Evolutionary conservation across 306 rosid species (phyloP).

Genomic region (Hippophae tibetana): DNA sequence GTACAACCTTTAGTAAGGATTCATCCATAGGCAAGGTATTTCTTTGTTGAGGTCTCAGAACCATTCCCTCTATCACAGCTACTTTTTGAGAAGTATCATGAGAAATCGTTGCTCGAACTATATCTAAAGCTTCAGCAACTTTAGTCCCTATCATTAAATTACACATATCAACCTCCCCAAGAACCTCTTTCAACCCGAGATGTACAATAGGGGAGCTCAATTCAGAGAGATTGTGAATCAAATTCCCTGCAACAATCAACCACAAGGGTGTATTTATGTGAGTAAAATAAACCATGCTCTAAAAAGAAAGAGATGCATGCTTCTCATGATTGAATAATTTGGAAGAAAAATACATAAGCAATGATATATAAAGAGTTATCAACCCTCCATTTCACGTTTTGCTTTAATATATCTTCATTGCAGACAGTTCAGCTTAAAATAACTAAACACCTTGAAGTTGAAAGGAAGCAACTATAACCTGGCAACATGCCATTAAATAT

Average conservation of each 20-base stretch:
- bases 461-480: too few relatives aligned
- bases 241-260: slow-evolving; percentile 42
- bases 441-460: too few relatives aligned
- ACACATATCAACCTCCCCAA: slow-evolving; percentile 30
- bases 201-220: slow-evolving; percentile 18
- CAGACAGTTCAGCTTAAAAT: too few relatives aligned
- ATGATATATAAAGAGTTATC: too few relatives aligned
- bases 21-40: slow-evolving; percentile 52
- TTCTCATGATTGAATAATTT: neutral
- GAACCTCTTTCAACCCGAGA: slow-evolving; percentile 69
- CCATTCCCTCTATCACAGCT: slow-evolving; percentile 26
- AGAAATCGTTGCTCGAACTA: slow-evolving; percentile 47
- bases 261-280: slow-evolving; percentile 9
- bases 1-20: slow-evolving; percentile 47
- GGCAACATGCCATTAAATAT: too few relatives aligned
- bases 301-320: neutral
- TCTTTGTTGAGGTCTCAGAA: slow-evolving; percentile 29
- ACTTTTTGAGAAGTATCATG: slow-evolving; percentile 33
- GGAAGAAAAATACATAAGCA: too few relatives aligned
- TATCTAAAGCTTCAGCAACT: slow-evolving; percentile 48
- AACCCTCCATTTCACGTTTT: too few relatives aligned
- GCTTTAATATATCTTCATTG: too few relatives aligned
- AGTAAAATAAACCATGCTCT: slow-evolving; percentile 4
- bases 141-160: slow-evolving; percentile 39
- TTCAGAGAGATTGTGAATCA: slow-evolving; percentile 14